Evolutionary conservation across 257 asterid species (phyloP), one percentile per base, ranked within the genome.

Genomic region (Orobanche coerulescens): DNA sequence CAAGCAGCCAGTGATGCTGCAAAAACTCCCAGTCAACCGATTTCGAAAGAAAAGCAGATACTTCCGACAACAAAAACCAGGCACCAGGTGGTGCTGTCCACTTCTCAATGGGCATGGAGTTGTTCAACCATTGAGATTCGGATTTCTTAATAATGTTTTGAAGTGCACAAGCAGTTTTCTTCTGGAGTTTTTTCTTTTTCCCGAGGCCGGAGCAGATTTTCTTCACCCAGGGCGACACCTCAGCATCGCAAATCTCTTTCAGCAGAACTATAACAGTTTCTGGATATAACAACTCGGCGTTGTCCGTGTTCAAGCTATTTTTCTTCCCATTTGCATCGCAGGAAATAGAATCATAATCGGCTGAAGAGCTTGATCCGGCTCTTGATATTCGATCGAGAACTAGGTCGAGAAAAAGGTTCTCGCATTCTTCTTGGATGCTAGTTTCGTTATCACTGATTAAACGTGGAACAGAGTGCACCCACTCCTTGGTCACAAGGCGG

Each of bases 51-150:
- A 79, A 88, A 0, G 80, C 79, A 11, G 98, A 92, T 37, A 82
- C 89, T 70, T 88, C 97, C 0, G 97, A 85, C 65, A 92, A 76
- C 72, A 92, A 70, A 79, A 92, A 82, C 98, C 98, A 92, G n/a
- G 91, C 79, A 58, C 98, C 98, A 10, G 83, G 82, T 25, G 98
- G 98, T 7, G 98, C 97, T 48, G 88, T 83, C 98, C 98, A 92
- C 68, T 86, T 88, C 73, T 80, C 91, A 23, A 86, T 82, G 25
- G 90, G 70, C 85, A 63, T 69, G 49, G 81, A 75, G 15, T 50
- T 62, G 24, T 77, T 75, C 64, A 81, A 63, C 94, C 98, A 88
- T 36, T 51, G 73, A 4, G 80, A 71, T 75, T 92, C 97, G 2
- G 98, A 88, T 57, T 75, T 54, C 40, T 58, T 75, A 49, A 92